Evolutionary conservation across 306 rosid genomes (phyloP), one percentile per base, ranked within the genome.

Genomic region (Castanopsis chinensis): DNA sequence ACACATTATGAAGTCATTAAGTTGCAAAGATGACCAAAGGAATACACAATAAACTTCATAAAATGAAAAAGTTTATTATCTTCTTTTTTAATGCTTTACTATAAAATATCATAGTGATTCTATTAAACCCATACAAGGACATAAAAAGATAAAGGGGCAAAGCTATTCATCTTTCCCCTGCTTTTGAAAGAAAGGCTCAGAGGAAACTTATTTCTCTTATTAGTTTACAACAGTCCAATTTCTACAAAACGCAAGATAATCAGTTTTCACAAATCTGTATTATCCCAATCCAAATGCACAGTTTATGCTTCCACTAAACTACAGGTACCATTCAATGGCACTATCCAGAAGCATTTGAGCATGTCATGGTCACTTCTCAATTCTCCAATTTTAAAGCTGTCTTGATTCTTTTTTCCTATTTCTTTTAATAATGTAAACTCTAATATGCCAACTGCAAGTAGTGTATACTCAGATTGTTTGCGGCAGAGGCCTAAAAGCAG

Each of bases 1-100:
- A 84, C 51, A 25, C 74, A 69, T 37, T 78, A 85, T 69, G 60
- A 59, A 14, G 77, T 76, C 76, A 81, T 17, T 18, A 18, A 33
- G 27, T 10, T 18, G 82, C 80, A 64, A 53, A 73, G 75, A 49
- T 20, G 27, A 37, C 51, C 72, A 35, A 35, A 65, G 30, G 15
- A 33, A 15, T 65, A 78, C 58, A 64, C 27, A 54, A 35, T 10
- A 4, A 33, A 10, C 21, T 32, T 67, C 72, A 19, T 65, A 7
- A 32, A 65, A 30, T 6, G 12, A 3, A 17, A 30, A 65, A 18
- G 23, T 18, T 65, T 11, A 65, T 18, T 18, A 7, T 41, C 45
- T 41, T 41, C 23, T 58, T 21, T 23, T 21, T 60, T 23, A 60
- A 9, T 60, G 33, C 23, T 60, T 60, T 14, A 60, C 33, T 21